Evolutionary conservation across 805 yeast genomes (phyloP), one percentile per base, ranked within the genome.

Genomic region (Lachancea thermotolerans): DNA sequence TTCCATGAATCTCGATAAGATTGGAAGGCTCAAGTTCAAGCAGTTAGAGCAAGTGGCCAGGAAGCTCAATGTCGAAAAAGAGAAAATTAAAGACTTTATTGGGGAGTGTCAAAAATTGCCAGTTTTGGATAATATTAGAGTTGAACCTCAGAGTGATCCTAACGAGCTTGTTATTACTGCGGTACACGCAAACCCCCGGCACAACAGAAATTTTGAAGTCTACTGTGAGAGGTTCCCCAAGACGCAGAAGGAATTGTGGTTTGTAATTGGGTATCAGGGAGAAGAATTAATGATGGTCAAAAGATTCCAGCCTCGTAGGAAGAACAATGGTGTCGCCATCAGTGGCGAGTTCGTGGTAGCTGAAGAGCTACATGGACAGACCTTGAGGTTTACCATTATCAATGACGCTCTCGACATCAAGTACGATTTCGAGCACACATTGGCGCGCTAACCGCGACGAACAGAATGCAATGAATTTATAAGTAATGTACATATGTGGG

Each of bases 181-280:
- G 32, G 62, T 59, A 8, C 95, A 85, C 58, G 66, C 68, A n/a
- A 79, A 76, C 44, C 51, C 39, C 2, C 66, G 68, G 31, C 56
- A 54, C 17, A 77, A 74, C 50, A 67, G 69, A 2, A 89, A 82
- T 37, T 85, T 79, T 68, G 77, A 77, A 51, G 76, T 87, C 42
- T 79, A 81, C 56, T 72, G 90, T 46, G 91, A 95, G 2, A 78
- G 77, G 54, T 93, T 86, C 67, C 95, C 96, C 37, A 91, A 93
- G 64, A 71, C 81, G 2, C 99, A 93, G 65, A 82, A 88, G 57
- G 98, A 93, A 60, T 79, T 95, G 0, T 93, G 99, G 98, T 87
- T 91, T 62, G 75, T 81, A 9, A 75, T 91, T 39, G 78, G 80
- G 49, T 65, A 66, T 25, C 64, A 67, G 6, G 68, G 64, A 2